phyloP scores from a whole-genome alignment of 2,329 filamentous ascomycete genomes.

The Aspergillus pseudoglaucus region DNA sequence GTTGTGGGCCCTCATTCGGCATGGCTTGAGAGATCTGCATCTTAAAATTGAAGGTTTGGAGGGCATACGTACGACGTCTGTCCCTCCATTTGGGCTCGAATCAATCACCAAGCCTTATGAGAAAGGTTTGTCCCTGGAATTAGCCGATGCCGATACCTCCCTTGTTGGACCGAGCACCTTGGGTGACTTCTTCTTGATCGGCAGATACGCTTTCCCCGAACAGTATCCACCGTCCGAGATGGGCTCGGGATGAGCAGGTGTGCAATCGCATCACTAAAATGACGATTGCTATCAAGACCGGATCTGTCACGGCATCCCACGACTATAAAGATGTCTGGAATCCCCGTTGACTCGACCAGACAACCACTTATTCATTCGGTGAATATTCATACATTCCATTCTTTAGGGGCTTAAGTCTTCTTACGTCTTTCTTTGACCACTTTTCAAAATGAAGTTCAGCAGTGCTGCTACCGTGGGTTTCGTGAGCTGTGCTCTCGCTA shows the following conservation, averaged over 20 bases:
- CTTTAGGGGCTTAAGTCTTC: not conserved
- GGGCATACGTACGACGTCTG: not conserved
- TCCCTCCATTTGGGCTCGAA: not conserved
- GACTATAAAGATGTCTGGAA: not conserved
- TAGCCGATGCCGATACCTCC: not conserved
- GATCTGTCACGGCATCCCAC: not conserved
- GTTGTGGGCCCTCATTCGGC: not conserved
- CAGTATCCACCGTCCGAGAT: constrained; percentile 1
- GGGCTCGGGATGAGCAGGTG: not conserved
- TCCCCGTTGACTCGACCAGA: not conserved
- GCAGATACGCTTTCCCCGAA: not conserved
- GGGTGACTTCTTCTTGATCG: not conserved
- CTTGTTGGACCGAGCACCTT: not conserved
- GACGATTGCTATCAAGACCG: not conserved
- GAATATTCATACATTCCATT: not conserved
- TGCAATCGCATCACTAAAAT: not conserved
- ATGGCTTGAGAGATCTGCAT: not conserved
- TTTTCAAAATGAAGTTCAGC: constrained; percentile 1
- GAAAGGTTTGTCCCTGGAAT: not conserved
- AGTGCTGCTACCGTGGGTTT: not conserved
- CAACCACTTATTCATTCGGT: not conserved
- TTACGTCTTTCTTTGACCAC: not conserved
- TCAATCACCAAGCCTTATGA: not conserved
- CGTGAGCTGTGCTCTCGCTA: constrained; percentile 1
- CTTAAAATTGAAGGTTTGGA: not conserved